Evolutionary conservation across 2,329 filamentous ascomycete species (phyloP).

Genomic region (Curvularia verruculosa): DNA sequence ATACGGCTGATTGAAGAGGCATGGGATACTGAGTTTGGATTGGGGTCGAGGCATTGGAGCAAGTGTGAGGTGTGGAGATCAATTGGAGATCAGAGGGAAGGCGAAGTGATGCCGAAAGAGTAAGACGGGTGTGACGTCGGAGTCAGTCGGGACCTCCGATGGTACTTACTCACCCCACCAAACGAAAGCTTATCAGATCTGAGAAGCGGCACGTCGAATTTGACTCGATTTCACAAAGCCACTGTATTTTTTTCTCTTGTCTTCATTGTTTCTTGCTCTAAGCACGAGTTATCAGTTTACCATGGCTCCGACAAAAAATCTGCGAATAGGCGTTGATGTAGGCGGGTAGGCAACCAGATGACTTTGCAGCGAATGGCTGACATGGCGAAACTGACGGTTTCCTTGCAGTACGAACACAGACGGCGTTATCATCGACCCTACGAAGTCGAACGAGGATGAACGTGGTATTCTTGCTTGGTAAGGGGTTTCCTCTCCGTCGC

Average conservation of each 20-base stretch:
- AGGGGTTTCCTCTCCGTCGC: constrained; percentile 5
- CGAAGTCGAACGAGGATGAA: constrained; percentile 31
- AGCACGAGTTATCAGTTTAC: neutral
- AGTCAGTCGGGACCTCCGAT: neutral
- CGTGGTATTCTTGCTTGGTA: constrained; percentile 46
- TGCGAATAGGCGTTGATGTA: constrained; percentile 54
- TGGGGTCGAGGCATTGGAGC: neutral
- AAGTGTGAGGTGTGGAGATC: neutral
- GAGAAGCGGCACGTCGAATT: neutral
- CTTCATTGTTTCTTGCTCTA: neutral
- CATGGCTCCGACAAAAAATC: constrained; percentile 25
- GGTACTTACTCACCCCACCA: constrained; percentile 15
- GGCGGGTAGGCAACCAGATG: constrained; percentile 41
- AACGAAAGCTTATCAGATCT: constrained; percentile 22
- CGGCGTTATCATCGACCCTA: constrained; percentile 46
- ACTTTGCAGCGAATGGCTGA: neutral
- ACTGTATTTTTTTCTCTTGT: neutral
- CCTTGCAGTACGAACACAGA: constrained; percentile 45
- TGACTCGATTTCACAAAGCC: neutral
- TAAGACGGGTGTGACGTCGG: constrained; percentile 2
- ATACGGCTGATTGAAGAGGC: neutral
- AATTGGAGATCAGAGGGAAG: neutral
- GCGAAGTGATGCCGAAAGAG: neutral
- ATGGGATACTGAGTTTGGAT: neutral
- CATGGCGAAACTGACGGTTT: constrained; percentile 6